Conservation (phyloP, 176 grass and related monocot genomes). For the Eleusine coracana region DNA sequence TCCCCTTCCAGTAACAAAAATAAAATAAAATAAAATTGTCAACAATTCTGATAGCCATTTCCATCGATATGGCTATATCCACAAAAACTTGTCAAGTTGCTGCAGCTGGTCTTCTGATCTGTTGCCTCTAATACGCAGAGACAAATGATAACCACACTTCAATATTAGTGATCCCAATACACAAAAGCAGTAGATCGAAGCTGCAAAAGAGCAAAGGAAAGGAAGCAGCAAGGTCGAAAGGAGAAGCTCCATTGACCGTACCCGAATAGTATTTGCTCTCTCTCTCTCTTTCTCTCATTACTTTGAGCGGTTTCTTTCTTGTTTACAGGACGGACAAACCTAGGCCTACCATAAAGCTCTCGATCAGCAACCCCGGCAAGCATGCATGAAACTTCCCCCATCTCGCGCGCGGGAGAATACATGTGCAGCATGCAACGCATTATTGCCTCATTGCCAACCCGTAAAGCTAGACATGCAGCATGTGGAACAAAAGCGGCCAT, state of each 20-base stretch:
- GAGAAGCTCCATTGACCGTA: slow-evolving; percentile 48
- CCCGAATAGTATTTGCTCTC: slow-evolving; percentile 12
- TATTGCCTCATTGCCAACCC: slow-evolving; percentile 60
- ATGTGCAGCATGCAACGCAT: slow-evolving; percentile 47
- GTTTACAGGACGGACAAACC: slow-evolving; percentile 45
- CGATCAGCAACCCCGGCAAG: background rate
- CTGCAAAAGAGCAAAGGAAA: slow-evolving; percentile 42
- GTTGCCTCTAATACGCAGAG: slow-evolving; percentile 12
- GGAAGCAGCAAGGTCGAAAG: slow-evolving; percentile 41
- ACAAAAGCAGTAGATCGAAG: slow-evolving; percentile 30
- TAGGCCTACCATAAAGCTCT: slow-evolving; percentile 67
- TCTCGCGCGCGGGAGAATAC: slow-evolving; percentile 6
- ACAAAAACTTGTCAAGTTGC: too few species aligned
- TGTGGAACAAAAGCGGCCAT: slow-evolving; percentile 62
- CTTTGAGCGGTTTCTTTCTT: slow-evolving; percentile 18
- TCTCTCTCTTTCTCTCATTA: background rate
- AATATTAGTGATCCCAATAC: slow-evolving; percentile 53
- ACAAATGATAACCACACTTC: slow-evolving; percentile 20
- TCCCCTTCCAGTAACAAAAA: background rate
- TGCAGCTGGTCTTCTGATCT: background rate
- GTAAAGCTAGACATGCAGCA: slow-evolving; percentile 59
- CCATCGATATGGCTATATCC: too few species aligned
- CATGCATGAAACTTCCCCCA: slow-evolving; percentile 38
- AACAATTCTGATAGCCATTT: too few species aligned
- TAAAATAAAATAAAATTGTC: too few species aligned